Base-by-base conservation (phyloP, 257 asterid genomes). In the Nicotiana noctiflora region DNA sequence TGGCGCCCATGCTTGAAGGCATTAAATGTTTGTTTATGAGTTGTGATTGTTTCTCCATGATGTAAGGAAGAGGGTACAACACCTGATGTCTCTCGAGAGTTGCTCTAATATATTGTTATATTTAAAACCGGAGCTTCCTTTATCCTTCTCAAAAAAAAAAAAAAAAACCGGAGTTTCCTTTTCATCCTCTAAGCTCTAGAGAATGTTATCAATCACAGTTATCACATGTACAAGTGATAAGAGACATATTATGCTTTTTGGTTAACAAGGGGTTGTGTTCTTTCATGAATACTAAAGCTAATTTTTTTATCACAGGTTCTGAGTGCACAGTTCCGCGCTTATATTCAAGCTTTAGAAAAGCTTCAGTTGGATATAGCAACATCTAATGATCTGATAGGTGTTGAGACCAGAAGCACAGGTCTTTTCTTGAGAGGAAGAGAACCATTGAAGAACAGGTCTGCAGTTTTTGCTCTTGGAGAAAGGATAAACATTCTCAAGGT, bases 401-500 rank as follows among this genome's bases (percentile, higher is more conserved):
- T 96, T 62, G 99, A 96, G 83, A 89, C 99, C 84, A 89, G 98
- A 91, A 96, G 94, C 90, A 90, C 92, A 76, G 82, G 98, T 80
- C 97, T 94, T 83, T 96, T 96, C 87, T 87, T 89, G 79, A 91
- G 98, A 86, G 98, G 97, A 84, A 91, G 95, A 81, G 99, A 96
- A 80, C 99, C 98, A n/a, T 85, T 96, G 91, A 96, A 94, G 92
- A 96, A 96, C 82, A 95, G 98, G 32, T 96, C 99, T 85, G 94
- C 99, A 81, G 98, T 96, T 86, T 96, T 92, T 86, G 97, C 98
- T 86, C 81, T 96, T 89, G 99, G 99, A 79, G 98, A 96, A 75
- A 91, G 99, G 90, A 94, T 96, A 85, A 90, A 87, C 81, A 92
- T 96, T 89, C 98, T 96, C 82, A 96, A 96, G 99, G 99, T 96